Evolutionary conservation across 108 stramenopile species (phyloP).

Genomic region (Cyclotella atomus): DNA sequence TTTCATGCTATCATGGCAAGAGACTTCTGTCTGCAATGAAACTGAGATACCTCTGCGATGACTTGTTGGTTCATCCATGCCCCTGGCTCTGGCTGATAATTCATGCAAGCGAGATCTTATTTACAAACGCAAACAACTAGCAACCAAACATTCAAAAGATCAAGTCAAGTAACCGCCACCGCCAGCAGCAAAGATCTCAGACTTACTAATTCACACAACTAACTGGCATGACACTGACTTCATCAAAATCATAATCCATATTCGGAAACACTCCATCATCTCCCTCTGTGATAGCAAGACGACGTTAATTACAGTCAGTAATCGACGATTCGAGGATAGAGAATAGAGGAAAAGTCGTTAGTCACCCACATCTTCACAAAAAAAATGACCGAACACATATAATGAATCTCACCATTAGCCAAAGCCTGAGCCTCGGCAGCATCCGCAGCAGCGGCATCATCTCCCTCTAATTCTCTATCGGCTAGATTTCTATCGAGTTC

Average conservation of each 20-base stretch:
- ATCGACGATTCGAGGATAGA: background rate
- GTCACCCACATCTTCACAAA: background rate
- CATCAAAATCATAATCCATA: constrained; percentile 60
- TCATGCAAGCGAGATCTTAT: no score
- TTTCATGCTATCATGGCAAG: background rate
- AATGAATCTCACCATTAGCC: background rate
- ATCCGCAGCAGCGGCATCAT: background rate
- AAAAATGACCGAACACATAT: background rate
- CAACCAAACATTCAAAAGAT: no score
- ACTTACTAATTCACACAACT: constrained; percentile 92
- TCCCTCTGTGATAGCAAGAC: background rate
- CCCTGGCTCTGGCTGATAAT: no score
- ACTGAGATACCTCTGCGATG: no score
- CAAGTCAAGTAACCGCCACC: no score
- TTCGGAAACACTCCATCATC: background rate
- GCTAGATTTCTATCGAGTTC: background rate
- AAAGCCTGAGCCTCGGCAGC: constrained; percentile 1
- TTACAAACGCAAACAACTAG: no score
- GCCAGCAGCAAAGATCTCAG: no score
- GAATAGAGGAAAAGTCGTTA: no score
- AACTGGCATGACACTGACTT: constrained; percentile 79
- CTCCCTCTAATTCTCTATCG: background rate
- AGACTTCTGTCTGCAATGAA: background rate
- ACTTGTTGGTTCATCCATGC: no score
- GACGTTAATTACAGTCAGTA: background rate